Evolutionary conservation across 768 basidiomycete genomes (phyloP).

Genomic region (Suillus bovinus): DNA sequence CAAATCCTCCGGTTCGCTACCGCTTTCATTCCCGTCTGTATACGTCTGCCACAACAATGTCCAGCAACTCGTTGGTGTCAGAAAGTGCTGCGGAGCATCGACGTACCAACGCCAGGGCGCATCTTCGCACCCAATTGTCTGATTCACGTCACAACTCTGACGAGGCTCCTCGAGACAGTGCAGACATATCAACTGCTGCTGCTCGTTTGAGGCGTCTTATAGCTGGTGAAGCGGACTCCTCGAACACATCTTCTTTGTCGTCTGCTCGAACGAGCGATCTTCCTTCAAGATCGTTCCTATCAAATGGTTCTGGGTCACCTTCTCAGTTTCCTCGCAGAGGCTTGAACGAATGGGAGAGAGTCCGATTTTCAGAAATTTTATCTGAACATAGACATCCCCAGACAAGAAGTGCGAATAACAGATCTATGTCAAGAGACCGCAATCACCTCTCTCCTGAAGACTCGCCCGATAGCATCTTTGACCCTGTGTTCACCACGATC

Average conservation of each 20-base stretch:
- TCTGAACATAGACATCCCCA: slow-evolving; percentile 4
- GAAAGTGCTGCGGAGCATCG: slow-evolving; percentile 47
- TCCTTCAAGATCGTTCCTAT: not conserved
- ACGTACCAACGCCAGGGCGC: slow-evolving; percentile 37
- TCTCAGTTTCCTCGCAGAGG: slow-evolving; percentile 1
- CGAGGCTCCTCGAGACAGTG: slow-evolving; percentile 13
- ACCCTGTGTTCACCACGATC: not conserved
- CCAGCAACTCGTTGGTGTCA: slow-evolving; percentile 41
- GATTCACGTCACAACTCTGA: slow-evolving; percentile 24
- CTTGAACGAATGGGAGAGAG: slow-evolving; percentile 3
- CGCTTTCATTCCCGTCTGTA: slow-evolving; percentile 21
- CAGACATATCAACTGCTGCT: not conserved
- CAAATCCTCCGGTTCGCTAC: not conserved
- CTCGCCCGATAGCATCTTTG: not conserved
- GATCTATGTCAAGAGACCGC: not conserved
- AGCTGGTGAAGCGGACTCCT: not conserved
- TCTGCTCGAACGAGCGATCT: not conserved
- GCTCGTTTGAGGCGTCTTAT: slow-evolving; percentile 6
- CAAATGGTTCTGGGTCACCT: not conserved
- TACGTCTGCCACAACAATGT: slow-evolving; percentile 26
- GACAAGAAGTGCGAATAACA: slow-evolving; percentile 1
- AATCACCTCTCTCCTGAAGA: not conserved
- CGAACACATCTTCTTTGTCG: not conserved
- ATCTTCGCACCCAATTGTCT: slow-evolving; percentile 25
- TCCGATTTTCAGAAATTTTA: not conserved